These are phyloP conservation scores for Lavandula angustifolia DNA, from an alignment of 257 asterid genomes.

Conservation along the genomic window DNA sequence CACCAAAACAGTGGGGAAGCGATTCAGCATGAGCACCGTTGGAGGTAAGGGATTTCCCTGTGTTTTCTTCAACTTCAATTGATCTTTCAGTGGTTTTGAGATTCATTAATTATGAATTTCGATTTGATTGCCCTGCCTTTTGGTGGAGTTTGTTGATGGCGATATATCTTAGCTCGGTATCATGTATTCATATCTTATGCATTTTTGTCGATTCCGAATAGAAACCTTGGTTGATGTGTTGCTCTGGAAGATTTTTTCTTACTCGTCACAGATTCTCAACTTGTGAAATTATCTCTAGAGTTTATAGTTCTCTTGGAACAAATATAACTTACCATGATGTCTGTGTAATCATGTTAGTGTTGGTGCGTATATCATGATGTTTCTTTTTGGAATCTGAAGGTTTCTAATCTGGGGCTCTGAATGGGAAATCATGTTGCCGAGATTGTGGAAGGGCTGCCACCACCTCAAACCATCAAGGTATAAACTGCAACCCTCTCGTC, in stretches of 20 bases:
- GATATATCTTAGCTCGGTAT: too few relatives aligned
- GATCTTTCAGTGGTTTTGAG: not conserved
- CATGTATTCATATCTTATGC: slow-evolving; percentile 6
- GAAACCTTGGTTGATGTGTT: not conserved
- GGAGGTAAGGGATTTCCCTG: slow-evolving; percentile 24
- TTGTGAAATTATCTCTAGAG: not conserved
- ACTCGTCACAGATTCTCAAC: too few relatives aligned
- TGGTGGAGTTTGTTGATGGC: slow-evolving; percentile 7
- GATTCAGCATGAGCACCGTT: slow-evolving; percentile 13
- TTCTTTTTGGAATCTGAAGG: too few relatives aligned
- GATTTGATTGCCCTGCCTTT: slow-evolving; percentile 1
- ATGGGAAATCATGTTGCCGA: slow-evolving; percentile 65
- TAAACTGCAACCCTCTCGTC: slow-evolving; percentile 7
- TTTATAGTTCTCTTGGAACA: not conserved
- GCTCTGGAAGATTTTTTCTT: not conserved
- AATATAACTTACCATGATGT: not conserved
- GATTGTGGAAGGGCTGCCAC: slow-evolving; percentile 47
- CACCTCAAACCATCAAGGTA: slow-evolving; percentile 66
- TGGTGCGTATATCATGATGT: slow-evolving; percentile 1
- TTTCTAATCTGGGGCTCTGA: slow-evolving; percentile 27
- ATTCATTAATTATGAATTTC: not conserved
- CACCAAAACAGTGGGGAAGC: slow-evolving; percentile 20
- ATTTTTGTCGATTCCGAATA: slow-evolving; percentile 12
- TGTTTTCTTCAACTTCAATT: not conserved
- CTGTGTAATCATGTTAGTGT: not conserved